phyloP scores from a whole-genome alignment of 2,329 filamentous ascomycete species.

The Phialemoniopsis sp. region DNA sequence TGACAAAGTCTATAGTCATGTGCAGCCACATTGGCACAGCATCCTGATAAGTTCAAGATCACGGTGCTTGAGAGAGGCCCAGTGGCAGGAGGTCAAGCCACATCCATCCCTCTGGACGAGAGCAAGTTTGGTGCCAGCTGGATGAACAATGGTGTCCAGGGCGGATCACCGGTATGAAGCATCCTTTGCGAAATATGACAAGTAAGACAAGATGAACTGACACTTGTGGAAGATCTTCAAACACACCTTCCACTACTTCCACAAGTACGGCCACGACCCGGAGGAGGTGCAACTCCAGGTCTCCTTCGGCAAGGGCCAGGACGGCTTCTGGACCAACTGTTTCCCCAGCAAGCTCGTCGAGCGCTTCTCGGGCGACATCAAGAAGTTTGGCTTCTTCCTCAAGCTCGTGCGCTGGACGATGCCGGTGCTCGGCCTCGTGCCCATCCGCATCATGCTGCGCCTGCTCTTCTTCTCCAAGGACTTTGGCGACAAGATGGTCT shows the following conservation, averaged over 20 bases:
- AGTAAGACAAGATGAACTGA: slow-evolving; percentile 15
- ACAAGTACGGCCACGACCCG: slow-evolving; percentile 48
- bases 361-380: slow-evolving; percentile 51
- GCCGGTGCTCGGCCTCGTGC: slow-evolving; percentile 54
- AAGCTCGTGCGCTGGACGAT: slow-evolving; percentile 57
- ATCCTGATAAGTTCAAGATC: slow-evolving; percentile 55
- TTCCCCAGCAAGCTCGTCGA: slow-evolving; percentile 56
- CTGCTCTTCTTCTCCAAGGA: slow-evolving; percentile 66
- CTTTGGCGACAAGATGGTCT: slow-evolving; percentile 67
- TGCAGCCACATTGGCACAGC: slow-evolving; percentile 38
- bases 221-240: slow-evolving; percentile 50
- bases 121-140: slow-evolving; percentile 54
- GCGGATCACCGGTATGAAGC: slow-evolving; percentile 36
- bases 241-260: slow-evolving; percentile 63
- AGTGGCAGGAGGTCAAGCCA: slow-evolving; percentile 60
- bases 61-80: slow-evolving; percentile 52
- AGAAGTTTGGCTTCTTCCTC: slow-evolving; percentile 50
- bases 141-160: slow-evolving; percentile 62
- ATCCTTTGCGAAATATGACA: neutral
- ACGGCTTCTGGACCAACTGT: slow-evolving; percentile 63
- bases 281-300: slow-evolving; percentile 58
- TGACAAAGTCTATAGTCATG: neutral
- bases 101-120: slow-evolving; percentile 57
- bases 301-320: slow-evolving; percentile 54
- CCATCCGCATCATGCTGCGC: slow-evolving; percentile 61